Base-by-base conservation (phyloP, 768 basidiomycete genomes). In the Boletus tylopilopsis region DNA sequence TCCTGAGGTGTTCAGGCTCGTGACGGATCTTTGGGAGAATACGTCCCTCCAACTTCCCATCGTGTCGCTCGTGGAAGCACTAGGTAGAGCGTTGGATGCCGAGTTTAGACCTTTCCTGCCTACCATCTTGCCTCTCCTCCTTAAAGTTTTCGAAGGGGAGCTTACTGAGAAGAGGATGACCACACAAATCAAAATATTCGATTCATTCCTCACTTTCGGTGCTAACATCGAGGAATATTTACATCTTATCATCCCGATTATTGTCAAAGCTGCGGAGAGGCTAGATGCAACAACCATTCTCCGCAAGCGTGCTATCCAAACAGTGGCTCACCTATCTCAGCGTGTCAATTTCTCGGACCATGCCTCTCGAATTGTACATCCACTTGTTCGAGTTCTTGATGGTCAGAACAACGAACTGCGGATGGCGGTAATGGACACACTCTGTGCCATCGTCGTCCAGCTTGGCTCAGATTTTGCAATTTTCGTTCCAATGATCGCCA, bases 321-420 rank as follows among this genome's bases (percentile, higher is more conserved):
- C 91, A 1, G 89, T 98, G 35, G 92, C 93, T 38, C 89, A 87
- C 19, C 71, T 99, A 23, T 94, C 93, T 6, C 80, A 87, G 56
- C 79, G 94, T 49, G 92, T 98, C 57, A 97, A 98, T 70, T 97
- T 99, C 63, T 93, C 92, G 4, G 96, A 98, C 62, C 95, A 98
- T 56, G 93, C 96, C 19, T 95, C 93, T 10, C 83, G 95, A 21
- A 96, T 98, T 59, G 90, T 99, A 7, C 96, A 98, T 60, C 94
- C 96, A 5, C 77, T 99, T 22, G 87, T 92, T 34, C 80, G 96
- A 32, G 89, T 97, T 2, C 73, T 99, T 49, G 84, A 84, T 35
- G 75, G 74, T 30, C 74, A 78, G 2, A 85, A 77, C 56, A 87
- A 87, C 51, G 94, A 97, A 50, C 72, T 98, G 40, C 78, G 90